A percentile compares a stretch with the other conserved stretches of the same genome.
Evolutionary conservation across 306 rosid species (phyloP).

Genomic region (Pterocarpus macrocarpus): DNA sequence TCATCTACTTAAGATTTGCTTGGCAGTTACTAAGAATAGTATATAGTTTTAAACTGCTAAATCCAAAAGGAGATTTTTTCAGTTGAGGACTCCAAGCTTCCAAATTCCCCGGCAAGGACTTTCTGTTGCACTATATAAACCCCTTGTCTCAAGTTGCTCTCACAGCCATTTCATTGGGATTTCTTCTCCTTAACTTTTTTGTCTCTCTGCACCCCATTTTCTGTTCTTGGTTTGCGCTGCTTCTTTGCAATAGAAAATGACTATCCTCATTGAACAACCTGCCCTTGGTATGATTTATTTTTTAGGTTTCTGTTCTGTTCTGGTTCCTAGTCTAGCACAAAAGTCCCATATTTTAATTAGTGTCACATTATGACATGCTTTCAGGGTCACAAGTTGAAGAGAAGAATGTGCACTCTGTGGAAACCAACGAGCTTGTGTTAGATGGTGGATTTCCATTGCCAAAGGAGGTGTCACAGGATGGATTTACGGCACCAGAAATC

Average conservation of each 20-base stretch:
- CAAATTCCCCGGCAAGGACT: conserved; percentile 58
- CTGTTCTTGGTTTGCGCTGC: background rate
- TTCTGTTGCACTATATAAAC: conserved; percentile 45
- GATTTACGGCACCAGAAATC: conserved; percentile 61
- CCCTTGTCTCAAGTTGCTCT: background rate
- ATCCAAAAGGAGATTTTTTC: conserved; percentile 32
- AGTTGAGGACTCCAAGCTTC: conserved; percentile 58
- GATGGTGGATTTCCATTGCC: conserved; percentile 69
- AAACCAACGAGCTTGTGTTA: conserved; percentile 58
- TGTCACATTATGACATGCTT: background rate
- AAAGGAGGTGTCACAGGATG: conserved; percentile 38
- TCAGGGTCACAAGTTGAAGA: conserved; percentile 54
- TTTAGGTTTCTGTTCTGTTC: background rate
- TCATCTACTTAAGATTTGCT: background rate
- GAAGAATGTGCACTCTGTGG: conserved; percentile 46
- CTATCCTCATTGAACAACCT: conserved; percentile 64
- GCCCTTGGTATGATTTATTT: conserved; percentile 51
- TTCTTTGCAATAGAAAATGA: conserved; percentile 50
- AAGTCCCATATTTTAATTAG: background rate
- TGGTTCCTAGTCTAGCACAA: background rate
- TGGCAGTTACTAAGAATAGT: background rate
- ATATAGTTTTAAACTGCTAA: too few species aligned
- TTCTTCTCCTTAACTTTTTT: background rate
- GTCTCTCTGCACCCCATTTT: background rate
- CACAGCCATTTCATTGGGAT: conserved; percentile 1